Evolutionary conservation across 192 early-diverging fungal species (phyloP), one percentile per base, ranked within the genome.

Genomic region (Backusella tarrabulga): DNA sequence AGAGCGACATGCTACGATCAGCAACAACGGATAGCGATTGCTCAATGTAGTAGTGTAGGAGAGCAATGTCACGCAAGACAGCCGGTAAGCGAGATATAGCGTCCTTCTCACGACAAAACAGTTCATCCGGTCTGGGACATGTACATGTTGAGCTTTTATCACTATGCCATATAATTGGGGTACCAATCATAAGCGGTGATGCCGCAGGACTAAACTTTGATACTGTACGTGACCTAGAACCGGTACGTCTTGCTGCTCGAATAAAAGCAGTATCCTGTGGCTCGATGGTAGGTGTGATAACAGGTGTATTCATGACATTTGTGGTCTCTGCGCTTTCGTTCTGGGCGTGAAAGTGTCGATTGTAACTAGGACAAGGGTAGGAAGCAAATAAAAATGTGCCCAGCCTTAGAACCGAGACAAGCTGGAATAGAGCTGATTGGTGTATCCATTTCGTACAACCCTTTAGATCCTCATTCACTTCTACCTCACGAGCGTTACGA

Each of bases 1-100:
- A 80, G 74, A 88, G 77, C 26, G 86, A 77, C 41, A 84, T 70
- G 60, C 85, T 83, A 17, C 85, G 83, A 50, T 88, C 86, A 15
- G 84, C 80, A 52, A 87, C 21, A 1, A 81, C 80, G 14, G 79
- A 78, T 6, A 90, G 77, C 1, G 83, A 83, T 44, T 83, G 81
- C 46, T 88, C 87, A 76, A 90, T 78, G 72, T 85, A 90, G 34
- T 85, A 66, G 68, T 90, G 87, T 4, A 90, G 71, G 7, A 90
- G 79, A 11, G 83, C 82, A 9, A 86, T 75, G 75, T 88, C 85
- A 6, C 84, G 78, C 32, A 68, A 75, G 72, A 50, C 77, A 46
- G 71, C 73, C 4, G 71, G 69, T 29, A 80, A 66, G 32, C 32
- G 54, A 21, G 74, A 75, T 29, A 84, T 74, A 1, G 40, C 74